Evolutionary conservation across 1,284 basidiomycete genomes (phyloP), one percentile per base, ranked within the genome.

Genomic region (Naganishia sp.): DNA sequence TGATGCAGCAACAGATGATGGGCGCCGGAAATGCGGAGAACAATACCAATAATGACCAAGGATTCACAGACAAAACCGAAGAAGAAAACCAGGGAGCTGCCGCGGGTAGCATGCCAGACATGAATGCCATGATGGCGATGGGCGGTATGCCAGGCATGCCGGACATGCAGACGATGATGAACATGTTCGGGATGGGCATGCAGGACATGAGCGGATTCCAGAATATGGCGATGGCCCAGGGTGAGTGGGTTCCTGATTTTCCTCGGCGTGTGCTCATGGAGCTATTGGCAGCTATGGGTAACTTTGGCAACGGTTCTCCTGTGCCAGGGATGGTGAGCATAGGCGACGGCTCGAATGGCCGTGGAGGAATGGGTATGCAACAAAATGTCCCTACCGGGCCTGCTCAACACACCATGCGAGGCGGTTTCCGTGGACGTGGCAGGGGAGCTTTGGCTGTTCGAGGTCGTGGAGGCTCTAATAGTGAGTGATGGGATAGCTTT

Each of bases 41-140:
- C 41, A 65, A 25, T 35, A 42, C 35, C 23, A 42, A 53, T n/a
- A 47, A 60, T 43, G 23, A 21, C 51, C 15, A 53, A 42, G 49
- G 21, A n/a, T n/a, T 28, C 17, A 17, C 52, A 28, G 45, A 43
- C 31, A 28, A 55, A 23, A 31, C 28, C 13, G 46, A 41, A 53
- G 25, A 43, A 39, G 41, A 39, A 3, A 25, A 41, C 6, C 42
- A 57, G 23, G 43, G 43, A 15, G 25, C 6, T 6, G 23, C 18
- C 28, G 15, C 41, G 41, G 23, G 31, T 32, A 39, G 47, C 83
- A 32, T 83, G 49, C 67, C 81, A 82, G 52, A 61, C 77, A 49
- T 75, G 53, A 82, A 81, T 74, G 82, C 79, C 15, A 80, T 63
- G 72, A 67, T 56, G 70, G 79, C 74, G 81, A 83, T 72, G 81